A percentile compares a stretch with the other conserved stretches of the same genome.
Evolutionary conservation across 345 rosid genomes (phyloP).

Genomic region (Citrus reticulata): DNA sequence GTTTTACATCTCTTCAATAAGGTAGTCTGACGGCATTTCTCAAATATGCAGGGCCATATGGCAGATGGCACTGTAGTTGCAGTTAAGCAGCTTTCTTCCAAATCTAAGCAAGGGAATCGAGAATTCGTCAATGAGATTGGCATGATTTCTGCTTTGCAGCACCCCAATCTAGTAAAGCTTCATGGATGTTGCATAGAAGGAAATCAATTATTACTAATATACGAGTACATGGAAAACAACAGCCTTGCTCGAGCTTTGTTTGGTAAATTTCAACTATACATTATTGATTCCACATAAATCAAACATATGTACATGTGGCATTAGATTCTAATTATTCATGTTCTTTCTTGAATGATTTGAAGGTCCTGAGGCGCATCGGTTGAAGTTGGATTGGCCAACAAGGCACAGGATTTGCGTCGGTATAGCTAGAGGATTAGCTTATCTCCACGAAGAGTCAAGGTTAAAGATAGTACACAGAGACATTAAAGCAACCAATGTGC

Average conservation of each 20-base stretch:
- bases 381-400: constrained; percentile 58
- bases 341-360: background rate
- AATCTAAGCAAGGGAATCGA: constrained; percentile 64
- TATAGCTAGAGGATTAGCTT: constrained; percentile 62
- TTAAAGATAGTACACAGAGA: constrained; percentile 71
- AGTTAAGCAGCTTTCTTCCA: constrained; percentile 63
- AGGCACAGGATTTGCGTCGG: constrained; percentile 64
- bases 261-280: constrained; percentile 29
- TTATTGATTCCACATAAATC: background rate
- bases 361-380: constrained; percentile 39
- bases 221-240: constrained; percentile 72
- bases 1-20: background rate
- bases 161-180: constrained; percentile 63
- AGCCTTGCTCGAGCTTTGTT: constrained; percentile 61
- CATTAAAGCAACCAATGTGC: constrained; percentile 68
- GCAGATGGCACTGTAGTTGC: constrained; percentile 55
- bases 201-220: constrained; percentile 54
- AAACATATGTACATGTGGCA: background rate
- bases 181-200: constrained; percentile 68
- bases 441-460: constrained; percentile 69
- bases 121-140: constrained; percentile 64
- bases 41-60: constrained; percentile 40
- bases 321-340: background rate
- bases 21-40: background rate
- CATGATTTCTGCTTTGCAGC: constrained; percentile 58